Base-by-base conservation (phyloP, 1,284 basidiomycete species). In the Ceratobasidium sp. region DNA sequence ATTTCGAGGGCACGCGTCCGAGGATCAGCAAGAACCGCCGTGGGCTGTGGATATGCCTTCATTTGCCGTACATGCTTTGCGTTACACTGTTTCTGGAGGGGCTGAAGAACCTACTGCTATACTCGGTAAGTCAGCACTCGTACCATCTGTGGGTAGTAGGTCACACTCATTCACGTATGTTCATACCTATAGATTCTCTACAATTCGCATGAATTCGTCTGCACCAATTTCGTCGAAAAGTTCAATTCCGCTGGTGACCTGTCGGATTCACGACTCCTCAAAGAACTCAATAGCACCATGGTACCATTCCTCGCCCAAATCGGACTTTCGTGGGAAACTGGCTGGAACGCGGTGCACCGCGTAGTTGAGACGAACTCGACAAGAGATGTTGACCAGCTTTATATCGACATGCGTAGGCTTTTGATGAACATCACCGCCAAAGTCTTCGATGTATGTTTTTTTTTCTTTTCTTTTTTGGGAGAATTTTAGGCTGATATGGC, bases 21-120 rank as follows among this genome's bases (percentile, higher is more conserved):
- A 26, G 66, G 21, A 69, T 69, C 46, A 69, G 66, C 52, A 69
- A 69, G 43, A 69, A 69, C 28, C 66, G 66, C 32, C 66, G 66
- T 8, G 55, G 52, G 35, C 35, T 69, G 18, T 69, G 66, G 66
- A 69, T 69, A 23, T 57, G 38, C 26, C 21, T 69, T 2, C 66
- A 69, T 28, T 28, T 69, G 9, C 66, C 66, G 7, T 69, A 69
- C 28, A 57, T 69, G 54, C 66, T 69, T 18, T 69, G 41, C 41
- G 38, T 69, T 23, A 69, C 57, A n/a, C 54, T 69, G 13, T 28
- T 69, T 4, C 11, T 69, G 52, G 66, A 69, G 32, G 66, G 66
- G 4, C 26, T 69, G 23, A 69, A 58, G 32, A 69, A 69, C 26
- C 41, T 69, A 11, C 11, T 38, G 35, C 35, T 38, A 4, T 38